phyloP scores from a whole-genome alignment of 2,329 filamentous ascomycete species.

The Talaromyces sp. region DNA sequence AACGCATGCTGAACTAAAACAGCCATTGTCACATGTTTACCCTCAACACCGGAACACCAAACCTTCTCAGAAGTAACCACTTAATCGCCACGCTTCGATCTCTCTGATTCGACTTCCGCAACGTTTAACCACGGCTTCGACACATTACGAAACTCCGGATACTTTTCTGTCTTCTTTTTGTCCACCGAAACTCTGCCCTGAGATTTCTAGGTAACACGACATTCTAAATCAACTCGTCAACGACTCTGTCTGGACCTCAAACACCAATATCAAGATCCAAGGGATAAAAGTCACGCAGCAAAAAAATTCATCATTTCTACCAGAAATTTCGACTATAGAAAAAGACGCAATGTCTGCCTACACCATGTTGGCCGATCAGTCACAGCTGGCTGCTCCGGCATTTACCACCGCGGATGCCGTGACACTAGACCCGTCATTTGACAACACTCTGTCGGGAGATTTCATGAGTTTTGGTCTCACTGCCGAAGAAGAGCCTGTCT shows the following conservation, averaged over 20 bases:
- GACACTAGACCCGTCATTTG: conserved; percentile 21
- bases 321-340: background rate
- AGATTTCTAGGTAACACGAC: background rate
- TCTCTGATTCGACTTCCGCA: conserved; percentile 2
- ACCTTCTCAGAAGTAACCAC: conserved; percentile 2
- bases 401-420: conserved; percentile 20
- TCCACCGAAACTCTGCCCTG: conserved; percentile 9
- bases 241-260: conserved; percentile 9
- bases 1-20: background rate
- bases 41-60: conserved; percentile 1
- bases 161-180: background rate
- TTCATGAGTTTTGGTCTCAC: conserved; percentile 29
- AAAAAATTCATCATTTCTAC: background rate
- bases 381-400: conserved; percentile 19
- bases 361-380: conserved; percentile 24
- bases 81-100: background rate
- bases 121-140: background rate
- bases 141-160: background rate
- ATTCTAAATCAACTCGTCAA: conserved; percentile 14
- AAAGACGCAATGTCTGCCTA: conserved; percentile 22
- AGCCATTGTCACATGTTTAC: background rate
- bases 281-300: conserved; percentile 3
- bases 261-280: conserved; percentile 1
- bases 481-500: conserved; percentile 31
- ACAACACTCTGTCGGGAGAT: conserved; percentile 27